Conservation (phyloP, 495 filamentous ascomycete genomes). For the Penicillium tannophilum region DNA sequence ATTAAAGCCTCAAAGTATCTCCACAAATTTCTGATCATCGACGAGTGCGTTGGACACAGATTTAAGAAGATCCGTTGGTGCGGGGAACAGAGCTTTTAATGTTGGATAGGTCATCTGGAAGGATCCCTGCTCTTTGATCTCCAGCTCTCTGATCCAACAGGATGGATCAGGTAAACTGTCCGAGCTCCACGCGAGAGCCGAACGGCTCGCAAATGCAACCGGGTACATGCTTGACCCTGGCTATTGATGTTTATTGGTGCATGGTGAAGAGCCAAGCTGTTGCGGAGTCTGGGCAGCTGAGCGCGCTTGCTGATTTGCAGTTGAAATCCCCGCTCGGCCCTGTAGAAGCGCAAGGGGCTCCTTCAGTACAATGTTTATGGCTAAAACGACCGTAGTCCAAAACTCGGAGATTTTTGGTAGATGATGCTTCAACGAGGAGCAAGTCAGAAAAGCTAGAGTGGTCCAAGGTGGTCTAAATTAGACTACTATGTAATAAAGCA, state of each 20-base stretch:
- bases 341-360: background rate
- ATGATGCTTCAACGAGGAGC: no score
- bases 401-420: background rate
- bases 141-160: background rate
- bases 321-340: background rate
- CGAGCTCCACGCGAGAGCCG: slow-evolving; percentile 20
- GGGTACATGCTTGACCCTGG: background rate
- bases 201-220: slow-evolving; percentile 16
- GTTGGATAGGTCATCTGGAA: background rate
- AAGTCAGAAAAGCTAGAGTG: background rate
- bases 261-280: background rate
- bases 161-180: background rate
- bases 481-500: background rate
- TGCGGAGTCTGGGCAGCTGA: background rate
- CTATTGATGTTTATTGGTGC: background rate
- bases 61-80: background rate
- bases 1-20: background rate
- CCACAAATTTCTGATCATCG: background rate
- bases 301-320: background rate
- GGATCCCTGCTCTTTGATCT: background rate
- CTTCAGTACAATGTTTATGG: background rate
- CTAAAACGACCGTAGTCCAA: background rate
- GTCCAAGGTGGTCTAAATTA: background rate
- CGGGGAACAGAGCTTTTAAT: background rate
- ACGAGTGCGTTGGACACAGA: background rate